phyloP scores from a whole-genome alignment of 2,329 filamentous ascomycete species.

The Corniculantispora saksenae region DNA sequence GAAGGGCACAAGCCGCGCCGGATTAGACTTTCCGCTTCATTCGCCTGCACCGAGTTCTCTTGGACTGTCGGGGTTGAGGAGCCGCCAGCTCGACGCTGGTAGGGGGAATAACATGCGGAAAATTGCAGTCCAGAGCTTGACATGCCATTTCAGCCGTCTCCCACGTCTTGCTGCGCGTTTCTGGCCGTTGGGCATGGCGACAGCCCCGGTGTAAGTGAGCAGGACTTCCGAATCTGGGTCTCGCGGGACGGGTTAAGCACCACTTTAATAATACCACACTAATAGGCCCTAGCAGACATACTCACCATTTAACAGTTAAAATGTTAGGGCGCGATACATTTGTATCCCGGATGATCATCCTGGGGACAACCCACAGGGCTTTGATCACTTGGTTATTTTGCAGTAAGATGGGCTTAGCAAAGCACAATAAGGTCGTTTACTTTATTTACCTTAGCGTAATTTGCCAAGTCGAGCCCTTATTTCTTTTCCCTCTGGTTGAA shows the following conservation, averaged over 20 bases:
- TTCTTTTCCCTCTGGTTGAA: not conserved
- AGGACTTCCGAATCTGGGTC: not conserved
- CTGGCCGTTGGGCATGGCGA: not conserved
- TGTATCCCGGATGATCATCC: too few species aligned
- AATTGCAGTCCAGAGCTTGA: not conserved
- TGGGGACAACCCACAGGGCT: not conserved
- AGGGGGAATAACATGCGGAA: not conserved
- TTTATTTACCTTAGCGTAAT: not conserved
- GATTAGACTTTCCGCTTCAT: not conserved
- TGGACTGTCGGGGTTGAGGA: not conserved
- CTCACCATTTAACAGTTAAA: accelerated
- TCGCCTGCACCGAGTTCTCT: not conserved
- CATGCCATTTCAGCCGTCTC: not conserved
- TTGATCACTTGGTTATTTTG: not conserved
- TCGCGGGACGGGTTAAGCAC: conserved; percentile 10
- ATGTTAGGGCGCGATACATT: not conserved
- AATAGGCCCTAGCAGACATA: not conserved
- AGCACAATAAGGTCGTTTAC: conserved; percentile 1
- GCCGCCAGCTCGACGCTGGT: not conserved
- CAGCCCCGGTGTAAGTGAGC: conserved; percentile 15
- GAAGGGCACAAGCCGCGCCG: not conserved
- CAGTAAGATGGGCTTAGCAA: conserved; percentile 5
- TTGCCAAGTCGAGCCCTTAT: too few species aligned
- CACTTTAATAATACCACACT: not conserved
- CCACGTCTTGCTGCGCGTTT: not conserved